Conservation (phyloP, 345 rosid species). For the Combretum micranthum region DNA sequence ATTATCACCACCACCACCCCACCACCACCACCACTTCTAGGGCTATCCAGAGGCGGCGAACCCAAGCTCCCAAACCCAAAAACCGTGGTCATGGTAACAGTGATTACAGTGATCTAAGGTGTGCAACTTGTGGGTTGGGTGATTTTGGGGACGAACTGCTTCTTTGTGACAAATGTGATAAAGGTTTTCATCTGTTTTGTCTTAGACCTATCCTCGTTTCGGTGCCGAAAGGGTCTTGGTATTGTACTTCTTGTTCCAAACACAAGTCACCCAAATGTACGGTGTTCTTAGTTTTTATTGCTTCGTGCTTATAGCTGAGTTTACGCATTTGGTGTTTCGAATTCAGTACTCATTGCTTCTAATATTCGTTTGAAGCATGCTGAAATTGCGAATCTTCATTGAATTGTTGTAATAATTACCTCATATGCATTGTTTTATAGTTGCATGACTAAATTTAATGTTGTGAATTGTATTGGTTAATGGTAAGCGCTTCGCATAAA, state of each 20-base stretch:
- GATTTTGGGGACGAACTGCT: slow-evolving; percentile 54
- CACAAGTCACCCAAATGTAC: slow-evolving; percentile 57
- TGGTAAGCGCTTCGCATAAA: too few relatives aligned
- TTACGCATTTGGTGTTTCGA: not conserved
- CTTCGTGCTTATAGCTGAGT: not conserved
- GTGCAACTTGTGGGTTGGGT: slow-evolving; percentile 73
- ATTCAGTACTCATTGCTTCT: too few relatives aligned
- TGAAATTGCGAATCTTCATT: too few relatives aligned
- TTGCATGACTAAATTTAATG: too few relatives aligned
- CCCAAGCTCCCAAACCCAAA: slow-evolving; percentile 37
- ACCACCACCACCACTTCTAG: slow-evolving; percentile 7
- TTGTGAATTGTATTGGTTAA: too few relatives aligned
- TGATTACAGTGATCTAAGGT: slow-evolving; percentile 32
- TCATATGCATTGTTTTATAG: too few relatives aligned
- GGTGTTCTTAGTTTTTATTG: slow-evolving; percentile 3
- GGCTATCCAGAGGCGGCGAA: slow-evolving; percentile 30
- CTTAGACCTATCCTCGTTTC: slow-evolving; percentile 77
- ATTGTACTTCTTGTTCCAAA: slow-evolving; percentile 57
- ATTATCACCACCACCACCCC: slow-evolving; percentile 2
- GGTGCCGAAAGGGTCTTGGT: slow-evolving; percentile 87
- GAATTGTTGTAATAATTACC: too few relatives aligned
- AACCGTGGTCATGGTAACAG: slow-evolving; percentile 4
- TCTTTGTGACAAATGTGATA: slow-evolving; percentile 81
- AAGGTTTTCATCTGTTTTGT: slow-evolving; percentile 80
- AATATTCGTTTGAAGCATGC: too few relatives aligned